Base-by-base conservation (phyloP, 495 filamentous ascomycete species). In the Trichoderma virens region DNA sequence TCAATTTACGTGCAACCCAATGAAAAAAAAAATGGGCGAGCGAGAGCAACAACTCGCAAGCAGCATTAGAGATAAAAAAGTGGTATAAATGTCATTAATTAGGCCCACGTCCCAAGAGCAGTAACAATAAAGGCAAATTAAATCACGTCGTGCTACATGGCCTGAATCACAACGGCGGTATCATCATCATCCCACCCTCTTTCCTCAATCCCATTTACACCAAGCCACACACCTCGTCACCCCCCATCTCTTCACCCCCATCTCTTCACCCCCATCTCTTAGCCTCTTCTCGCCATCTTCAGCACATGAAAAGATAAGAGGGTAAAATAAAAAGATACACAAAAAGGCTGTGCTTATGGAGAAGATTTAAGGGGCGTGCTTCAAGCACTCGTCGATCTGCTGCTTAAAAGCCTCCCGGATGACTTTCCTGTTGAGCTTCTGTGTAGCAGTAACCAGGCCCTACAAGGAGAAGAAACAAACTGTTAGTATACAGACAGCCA, bases 371-470 rank as follows among this genome's bases (percentile, higher is more conserved):
- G 51, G 51, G 27, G 51, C 27, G 51, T 59, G 25, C 31, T 54
- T 59, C 31, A 59, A 30, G 31, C 45, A 77, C 62, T 80, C 73
- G 60, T 78, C 66, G 64, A 87, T 83, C 64, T 84, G 76, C 70
- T 81, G 80, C 69, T 79, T 73, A 70, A 86, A 86, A 62, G 79
- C 81, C 30, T 80, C 74, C 62, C 76, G 72, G 27, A 87, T 72
- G 18, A 73, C 79, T 64, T 79, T 76, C 30, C 85, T 76, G 70
- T 87, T 86, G 23, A 86, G 71, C 74, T 88, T 88, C 66, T 86
- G 83, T 9, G 85, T 86, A 8, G 85, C 83, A 4, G 85, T 88
- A 9, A 82, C 79, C 16, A 87, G 72, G 5, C 82, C 81, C 85
- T 87, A 61, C 11, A n/a, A n/a, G 2, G 11, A 62, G 23, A 41